Base-by-base conservation (phyloP, 768 basidiomycete genomes). In the Suillus lakei region DNA sequence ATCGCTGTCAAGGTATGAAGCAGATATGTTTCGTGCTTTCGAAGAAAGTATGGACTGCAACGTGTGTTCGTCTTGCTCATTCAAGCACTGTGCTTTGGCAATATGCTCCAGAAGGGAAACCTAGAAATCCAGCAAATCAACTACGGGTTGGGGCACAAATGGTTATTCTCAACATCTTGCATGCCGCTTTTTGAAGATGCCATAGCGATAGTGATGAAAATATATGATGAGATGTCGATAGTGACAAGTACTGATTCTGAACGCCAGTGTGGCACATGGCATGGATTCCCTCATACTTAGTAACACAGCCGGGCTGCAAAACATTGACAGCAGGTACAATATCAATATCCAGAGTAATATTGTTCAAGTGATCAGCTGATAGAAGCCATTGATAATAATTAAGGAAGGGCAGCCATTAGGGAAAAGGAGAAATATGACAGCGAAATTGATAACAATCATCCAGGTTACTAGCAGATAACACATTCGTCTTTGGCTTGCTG, bases 401-500 rank as follows among this genome's bases (percentile, higher is more conserved):
- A 41, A 54, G 53, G 18, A 59, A 28, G 58, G 28, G 26, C 3
- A 28, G 12, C 18, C 39, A 28, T 39, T 2, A 28, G 39, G 26
- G 18, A 26, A 38, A 58, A 58, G 26, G 38, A 39, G 5, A 58
- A 38, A 39, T 36, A 28, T 26, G 26, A 41, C 26, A 59, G 18
- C 26, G 4, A 59, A 58, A 39, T 15, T 58, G 26, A 58, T 39
- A 39, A 38, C 26, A 38, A 58, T 38, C 26, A 41, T 39, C 30
- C 38, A 26, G 16, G 28, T 28, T 46, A 38, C 75, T 81, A 90
- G 71, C 88, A 87, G 65, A 98, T 89, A 63, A 95, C 87, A 82
- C 96, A 96, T 73, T 99, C 97, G 64, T 95, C 93, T 79, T 92
- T 91, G 15, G 97, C 96, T 73, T 99, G 88, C 74, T 96, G 91